Base-by-base conservation (phyloP, 2,329 filamentous ascomycete genomes). In the Nothophoma quercina region DNA sequence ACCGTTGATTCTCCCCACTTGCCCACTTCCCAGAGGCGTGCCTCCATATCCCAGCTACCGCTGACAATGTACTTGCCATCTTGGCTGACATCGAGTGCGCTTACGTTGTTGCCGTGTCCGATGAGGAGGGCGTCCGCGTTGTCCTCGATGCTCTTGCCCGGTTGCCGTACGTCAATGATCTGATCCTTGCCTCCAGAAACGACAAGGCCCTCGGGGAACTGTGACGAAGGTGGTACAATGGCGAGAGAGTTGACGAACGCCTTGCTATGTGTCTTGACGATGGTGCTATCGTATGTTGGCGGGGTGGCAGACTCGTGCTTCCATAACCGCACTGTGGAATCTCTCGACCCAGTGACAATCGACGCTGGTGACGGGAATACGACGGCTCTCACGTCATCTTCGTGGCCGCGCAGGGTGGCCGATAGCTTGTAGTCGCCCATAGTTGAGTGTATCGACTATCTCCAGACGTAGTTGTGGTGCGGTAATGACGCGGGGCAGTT, bases 401-500 rank as follows among this genome's bases (percentile, higher is more conserved):
- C 89, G 75, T 99, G 95, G 69, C 91, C 93, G 64, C 87, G 80
- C 62, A 99, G 84, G 70, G 91, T 89, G 64, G 93, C 92, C 57
- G 95, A 96, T 70, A 99, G 86, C 83, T 93, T 96, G 83, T 91
- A 98, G 73, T 92, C 88, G 75, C 83, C 80, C 89, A 93, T 93
- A 61, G 33, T 33, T 51, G 47, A n/a, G 65, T 69, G 59, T n/a
- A n/a, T n/a, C n/a, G n/a, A n/a, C n/a, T n/a, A n/a, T n/a, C n/a
- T n/a, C n/a, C n/a, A n/a, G 59, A 29, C 23, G 55, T 34, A 15
- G 12, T 19, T n/a, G 33, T 29, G 18, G 28, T 41, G 16, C 44
- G 33, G 39, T 26, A 41, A 47, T 42, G 43, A 44, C 53, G 64
- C 60, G 64, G 69, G 64, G 63, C 60, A 63, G 60, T 51, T 50